Evolutionary conservation across 2,329 filamentous ascomycete genomes (phyloP).

Genomic region (Diaporthe velutina): DNA sequence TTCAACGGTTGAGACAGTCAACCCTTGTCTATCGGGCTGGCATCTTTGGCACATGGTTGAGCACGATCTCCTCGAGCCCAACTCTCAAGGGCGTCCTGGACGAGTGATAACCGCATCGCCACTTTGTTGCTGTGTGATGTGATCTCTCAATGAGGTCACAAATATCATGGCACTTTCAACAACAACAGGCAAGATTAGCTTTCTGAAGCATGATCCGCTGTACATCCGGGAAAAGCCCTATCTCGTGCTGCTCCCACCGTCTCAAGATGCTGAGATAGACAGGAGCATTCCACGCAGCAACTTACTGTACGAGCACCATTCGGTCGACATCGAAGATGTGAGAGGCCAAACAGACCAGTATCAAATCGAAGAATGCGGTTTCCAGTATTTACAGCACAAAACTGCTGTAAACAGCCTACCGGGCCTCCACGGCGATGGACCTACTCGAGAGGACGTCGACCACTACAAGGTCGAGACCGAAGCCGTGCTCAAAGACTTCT

Average conservation of each 20-base stretch:
- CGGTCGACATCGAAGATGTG: neutral
- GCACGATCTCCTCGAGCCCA: neutral
- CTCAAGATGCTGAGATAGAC: neutral
- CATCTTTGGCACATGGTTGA: neutral
- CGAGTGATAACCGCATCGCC: neutral
- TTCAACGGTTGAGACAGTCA: neutral
- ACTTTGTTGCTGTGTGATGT: neutral
- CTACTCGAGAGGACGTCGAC: neutral
- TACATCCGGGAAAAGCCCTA: neutral
- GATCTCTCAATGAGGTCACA: neutral
- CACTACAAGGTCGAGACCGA: neutral
- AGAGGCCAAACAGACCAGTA: neutral
- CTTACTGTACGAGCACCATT: neutral
- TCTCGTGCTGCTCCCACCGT: neutral
- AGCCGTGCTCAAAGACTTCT: neutral
- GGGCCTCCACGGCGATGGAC: neutral
- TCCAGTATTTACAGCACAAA: neutral
- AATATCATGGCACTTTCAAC: neutral
- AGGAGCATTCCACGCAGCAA: neutral
- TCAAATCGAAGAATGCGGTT: neutral
- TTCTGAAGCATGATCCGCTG: neutral
- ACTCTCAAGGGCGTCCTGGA: neutral
- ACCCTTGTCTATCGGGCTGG: neutral
- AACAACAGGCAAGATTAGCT: neutral
- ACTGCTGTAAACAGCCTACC: neutral